These are phyloP conservation scores for Colletotrichum sp. DNA, from an alignment of 2,329 filamentous ascomycete genomes.

Conservation along the genomic window DNA sequence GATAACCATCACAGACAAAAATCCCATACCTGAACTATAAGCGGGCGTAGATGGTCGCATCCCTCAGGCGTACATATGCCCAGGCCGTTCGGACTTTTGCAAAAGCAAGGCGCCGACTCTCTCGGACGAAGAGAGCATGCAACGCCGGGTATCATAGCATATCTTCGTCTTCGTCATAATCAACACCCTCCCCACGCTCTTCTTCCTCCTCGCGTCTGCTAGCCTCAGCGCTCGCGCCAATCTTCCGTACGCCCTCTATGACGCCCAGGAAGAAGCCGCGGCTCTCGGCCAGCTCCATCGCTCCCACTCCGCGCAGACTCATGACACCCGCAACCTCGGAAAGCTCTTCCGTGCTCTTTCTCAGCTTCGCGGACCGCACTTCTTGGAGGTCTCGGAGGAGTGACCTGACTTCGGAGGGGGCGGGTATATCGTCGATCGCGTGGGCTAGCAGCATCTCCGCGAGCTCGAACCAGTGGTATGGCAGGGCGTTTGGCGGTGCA, in stretches of 20 bases:
- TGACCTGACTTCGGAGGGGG: slow-evolving; percentile 75
- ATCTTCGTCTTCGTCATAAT: slow-evolving; percentile 64
- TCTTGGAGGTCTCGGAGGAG: slow-evolving; percentile 84
- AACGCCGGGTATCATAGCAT: slow-evolving; percentile 37
- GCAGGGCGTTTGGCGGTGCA: slow-evolving; percentile 73
- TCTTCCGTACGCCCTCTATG: slow-evolving; percentile 84
- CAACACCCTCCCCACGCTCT: slow-evolving; percentile 66
- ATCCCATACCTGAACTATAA: not conserved
- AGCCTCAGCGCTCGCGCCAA: slow-evolving; percentile 82
- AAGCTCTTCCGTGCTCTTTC: slow-evolving; percentile 73
- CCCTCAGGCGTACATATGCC: not conserved
- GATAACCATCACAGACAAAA: not conserved
- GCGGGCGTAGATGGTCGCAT: not conserved
- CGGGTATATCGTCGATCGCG: slow-evolving; percentile 80
- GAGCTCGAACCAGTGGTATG: slow-evolving; percentile 95
- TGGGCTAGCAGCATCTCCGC: slow-evolving; percentile 86
- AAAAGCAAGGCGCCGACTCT: not conserved
- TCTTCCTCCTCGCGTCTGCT: slow-evolving; percentile 78
- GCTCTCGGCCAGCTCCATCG: slow-evolving; percentile 90
- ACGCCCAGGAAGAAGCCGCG: slow-evolving; percentile 84
- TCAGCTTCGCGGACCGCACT: slow-evolving; percentile 87
- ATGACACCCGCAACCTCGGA: slow-evolving; percentile 77
- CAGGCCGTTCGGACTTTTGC: not conserved
- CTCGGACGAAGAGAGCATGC: not conserved
- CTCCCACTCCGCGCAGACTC: slow-evolving; percentile 76